Evolutionary conservation across 2,329 filamentous ascomycete genomes (phyloP), one percentile per base, ranked within the genome.

Genomic region (Epichloe brachyelytri): DNA sequence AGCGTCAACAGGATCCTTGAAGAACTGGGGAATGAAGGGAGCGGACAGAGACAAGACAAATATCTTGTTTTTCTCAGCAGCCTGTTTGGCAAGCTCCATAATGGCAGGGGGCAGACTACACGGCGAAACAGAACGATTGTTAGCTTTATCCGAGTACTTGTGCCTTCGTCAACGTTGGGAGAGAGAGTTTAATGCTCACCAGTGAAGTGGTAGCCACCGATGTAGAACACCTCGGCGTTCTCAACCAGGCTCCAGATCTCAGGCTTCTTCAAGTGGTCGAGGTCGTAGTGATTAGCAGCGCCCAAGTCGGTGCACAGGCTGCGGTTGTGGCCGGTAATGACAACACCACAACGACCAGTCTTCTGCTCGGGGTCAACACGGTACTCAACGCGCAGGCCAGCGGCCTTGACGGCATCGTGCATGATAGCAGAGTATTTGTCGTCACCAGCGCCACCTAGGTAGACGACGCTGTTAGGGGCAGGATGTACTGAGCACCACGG

Each of bases 141-240:
- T 47, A 39, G 34, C 38, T 34, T 39, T 34, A 3, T 30, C 38
- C 17, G 20, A 40, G 30, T 30, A 10, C 10, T 30, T 10, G 30
- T 11, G 30, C 30, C 30, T 30, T 11, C 3, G 30, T 30, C 30
- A 30, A 30, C 10, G 8, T 30, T 39, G 19, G 15, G 20, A 11
- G 17, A 33, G 5, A 8, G 14, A 4, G 6, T 8, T 36, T 12
- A 14, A 17, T 44, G 46, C 64, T 57, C 60, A 75, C 72, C 73
- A 41, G 93, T 98, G 76, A 98, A 80, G 76, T 98, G 93, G 76
- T 89, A 98, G 44, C 93, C 93, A 64, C 93, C 93, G 55, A 98
- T 83, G 65, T 95, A 98, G 78, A 84, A 96, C 62, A 86, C 77
- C 65, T 90, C 80, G 51, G 91, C 90, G 61, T 85, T 82, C 80